Percentiles rank a stretch among this genome's conserved stretches.
phyloP scores from a whole-genome alignment of 2,329 filamentous ascomycete species.

The Paecilomyces formosus region DNA sequence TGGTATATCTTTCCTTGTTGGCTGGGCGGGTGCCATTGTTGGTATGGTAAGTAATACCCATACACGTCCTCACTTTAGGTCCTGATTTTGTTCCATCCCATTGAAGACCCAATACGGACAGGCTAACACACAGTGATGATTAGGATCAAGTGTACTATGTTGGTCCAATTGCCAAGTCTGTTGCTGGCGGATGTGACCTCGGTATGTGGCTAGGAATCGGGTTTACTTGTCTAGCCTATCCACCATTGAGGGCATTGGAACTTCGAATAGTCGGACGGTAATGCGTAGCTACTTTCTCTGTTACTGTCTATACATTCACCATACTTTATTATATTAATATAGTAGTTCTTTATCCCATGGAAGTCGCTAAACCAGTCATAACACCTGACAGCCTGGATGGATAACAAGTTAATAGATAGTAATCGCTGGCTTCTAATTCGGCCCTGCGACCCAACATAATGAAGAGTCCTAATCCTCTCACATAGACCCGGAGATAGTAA shows the following conservation, averaged over 20 bases:
- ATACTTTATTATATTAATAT: not conserved
- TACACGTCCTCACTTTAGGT: not conserved
- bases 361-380: too few species aligned
- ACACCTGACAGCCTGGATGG: too few species aligned
- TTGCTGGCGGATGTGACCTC: not conserved
- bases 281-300: not conserved
- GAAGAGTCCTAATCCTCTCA: too few species aligned
- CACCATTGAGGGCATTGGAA: not conserved
- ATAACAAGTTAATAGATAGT: too few species aligned
- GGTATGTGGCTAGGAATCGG: not conserved
- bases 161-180: constrained; percentile 23
- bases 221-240: not conserved
- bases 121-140: not conserved
- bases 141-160: constrained; percentile 32
- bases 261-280: not conserved
- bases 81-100: not conserved
- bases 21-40: constrained; percentile 33
- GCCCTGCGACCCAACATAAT: too few species aligned
- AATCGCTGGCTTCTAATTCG: too few species aligned
- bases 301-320: not conserved
- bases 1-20: constrained; percentile 27
- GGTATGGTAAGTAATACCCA: constrained; percentile 25
- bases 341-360: not conserved
- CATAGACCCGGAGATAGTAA: too few species aligned
- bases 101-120: not conserved